Conservation (phyloP, 441 rosid species). For the Rhodomyrtus psidioides region DNA sequence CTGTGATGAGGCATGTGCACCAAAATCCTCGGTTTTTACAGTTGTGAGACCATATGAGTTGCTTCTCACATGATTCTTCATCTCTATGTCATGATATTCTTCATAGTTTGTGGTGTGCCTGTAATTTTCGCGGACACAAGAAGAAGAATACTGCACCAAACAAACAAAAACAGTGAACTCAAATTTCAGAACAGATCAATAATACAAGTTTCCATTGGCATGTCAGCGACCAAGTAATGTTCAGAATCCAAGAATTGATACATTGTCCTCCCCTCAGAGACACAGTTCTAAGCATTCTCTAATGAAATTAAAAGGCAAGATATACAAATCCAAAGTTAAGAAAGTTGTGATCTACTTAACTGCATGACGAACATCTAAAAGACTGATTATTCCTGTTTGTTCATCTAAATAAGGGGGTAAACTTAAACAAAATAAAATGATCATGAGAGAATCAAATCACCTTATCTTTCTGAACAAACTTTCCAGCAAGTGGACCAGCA, state of each 20-base stretch:
- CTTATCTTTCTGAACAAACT: constrained; percentile 22
- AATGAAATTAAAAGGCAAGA: background rate
- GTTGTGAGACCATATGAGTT: constrained; percentile 14
- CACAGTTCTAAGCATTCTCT: background rate
- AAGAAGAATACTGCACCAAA: background rate
- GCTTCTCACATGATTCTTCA: constrained; percentile 10
- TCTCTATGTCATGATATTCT: background rate
- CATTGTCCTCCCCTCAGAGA: background rate
- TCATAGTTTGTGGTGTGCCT: background rate
- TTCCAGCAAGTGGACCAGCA: constrained; percentile 34
- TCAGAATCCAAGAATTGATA: background rate
- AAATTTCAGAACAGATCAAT: background rate
- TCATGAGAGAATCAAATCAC: constrained; percentile 15
- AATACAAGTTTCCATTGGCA: background rate
- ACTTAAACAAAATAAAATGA: background rate
- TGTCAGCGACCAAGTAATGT: background rate
- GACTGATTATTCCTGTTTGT: background rate
- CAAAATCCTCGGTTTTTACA: constrained; percentile 37
- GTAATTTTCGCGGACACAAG: background rate
- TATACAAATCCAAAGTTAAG: background rate
- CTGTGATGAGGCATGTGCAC: constrained; percentile 20
- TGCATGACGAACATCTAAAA: background rate
- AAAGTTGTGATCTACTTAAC: background rate
- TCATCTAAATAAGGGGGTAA: background rate
- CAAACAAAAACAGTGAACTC: background rate